Percentiles rank a stretch among this genome's conserved stretches.
Evolutionary conservation across 2,329 filamentous ascomycete genomes (phyloP).

Genomic region (Phialophora macrospora): DNA sequence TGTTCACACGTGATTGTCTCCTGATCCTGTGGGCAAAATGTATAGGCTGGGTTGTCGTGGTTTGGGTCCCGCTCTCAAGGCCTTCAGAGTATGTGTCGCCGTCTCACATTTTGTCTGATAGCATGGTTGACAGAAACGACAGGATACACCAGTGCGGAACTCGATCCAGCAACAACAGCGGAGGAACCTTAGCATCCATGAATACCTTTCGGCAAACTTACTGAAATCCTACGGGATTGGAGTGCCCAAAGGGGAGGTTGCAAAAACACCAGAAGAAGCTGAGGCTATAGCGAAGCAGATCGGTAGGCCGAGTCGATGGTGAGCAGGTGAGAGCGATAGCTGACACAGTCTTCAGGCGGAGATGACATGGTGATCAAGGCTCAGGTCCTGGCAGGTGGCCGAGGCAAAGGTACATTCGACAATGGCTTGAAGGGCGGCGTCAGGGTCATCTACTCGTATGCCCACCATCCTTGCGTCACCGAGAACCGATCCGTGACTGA

Average conservation of each 20-base stretch:
- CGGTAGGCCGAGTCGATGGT: conserved; percentile 56
- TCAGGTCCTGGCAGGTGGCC: conserved; percentile 94
- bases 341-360: conserved; percentile 55
- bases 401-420: conserved; percentile 97
- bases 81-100: conserved; percentile 29
- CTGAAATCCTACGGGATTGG: conserved; percentile 93
- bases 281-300: conserved; percentile 90
- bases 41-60: conserved; percentile 39
- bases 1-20: conserved; percentile 21
- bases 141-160: conserved; percentile 62
- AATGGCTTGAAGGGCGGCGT: conserved; percentile 99
- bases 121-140: conserved; percentile 15
- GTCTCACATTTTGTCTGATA: neutral
- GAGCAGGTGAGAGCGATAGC: neutral
- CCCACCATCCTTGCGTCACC: conserved; percentile 24
- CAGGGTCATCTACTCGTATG: conserved; percentile 93
- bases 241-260: conserved; percentile 87
- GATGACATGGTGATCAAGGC: conserved; percentile 99
- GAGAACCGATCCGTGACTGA: conserved; percentile 16
- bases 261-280: conserved; percentile 81
- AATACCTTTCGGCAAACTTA: conserved; percentile 94
- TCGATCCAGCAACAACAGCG: conserved; percentile 79
- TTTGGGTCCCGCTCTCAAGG: conserved; percentile 37
- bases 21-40: conserved; percentile 34
- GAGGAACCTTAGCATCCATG: conserved; percentile 93